Conservation (phyloP, 805 yeast genomes). For the Spathaspora sp. region DNA sequence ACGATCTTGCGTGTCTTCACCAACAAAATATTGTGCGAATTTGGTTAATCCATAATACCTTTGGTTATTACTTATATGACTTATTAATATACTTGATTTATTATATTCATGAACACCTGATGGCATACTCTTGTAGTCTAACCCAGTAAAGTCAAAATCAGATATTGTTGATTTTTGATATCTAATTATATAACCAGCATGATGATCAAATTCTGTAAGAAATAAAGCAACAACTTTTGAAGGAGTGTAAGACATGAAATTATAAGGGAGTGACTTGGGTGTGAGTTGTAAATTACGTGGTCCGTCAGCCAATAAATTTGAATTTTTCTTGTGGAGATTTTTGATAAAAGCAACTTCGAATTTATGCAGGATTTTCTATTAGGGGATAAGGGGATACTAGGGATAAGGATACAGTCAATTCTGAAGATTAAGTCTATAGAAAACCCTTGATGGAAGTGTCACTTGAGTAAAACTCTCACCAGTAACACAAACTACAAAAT, state of each 20-base stretch:
- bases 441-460: too few species aligned
- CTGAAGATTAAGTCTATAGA: too few species aligned
- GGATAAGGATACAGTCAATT: background rate
- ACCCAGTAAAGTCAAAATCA: constrained; percentile 22
- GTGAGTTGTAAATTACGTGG: background rate
- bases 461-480: too few species aligned
- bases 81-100: constrained; percentile 26
- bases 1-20: constrained; percentile 14
- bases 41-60: constrained; percentile 34
- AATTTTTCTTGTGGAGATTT: background rate
- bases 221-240: constrained; percentile 31
- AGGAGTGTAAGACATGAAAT: constrained; percentile 9
- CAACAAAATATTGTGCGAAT: constrained; percentile 20
- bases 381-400: too few species aligned
- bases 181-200: constrained; percentile 32
- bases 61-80: constrained; percentile 20
- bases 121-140: constrained; percentile 38
- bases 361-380: too few species aligned
- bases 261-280: too few species aligned
- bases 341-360: too few species aligned
- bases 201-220: constrained; percentile 32
- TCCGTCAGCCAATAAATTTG: background rate
- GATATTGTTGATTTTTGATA: constrained; percentile 26
- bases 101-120: constrained; percentile 37
- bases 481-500: background rate